Evolutionary conservation across 2,329 filamentous ascomycete genomes (phyloP).

Genomic region (Phyllosticta capitalensis): DNA sequence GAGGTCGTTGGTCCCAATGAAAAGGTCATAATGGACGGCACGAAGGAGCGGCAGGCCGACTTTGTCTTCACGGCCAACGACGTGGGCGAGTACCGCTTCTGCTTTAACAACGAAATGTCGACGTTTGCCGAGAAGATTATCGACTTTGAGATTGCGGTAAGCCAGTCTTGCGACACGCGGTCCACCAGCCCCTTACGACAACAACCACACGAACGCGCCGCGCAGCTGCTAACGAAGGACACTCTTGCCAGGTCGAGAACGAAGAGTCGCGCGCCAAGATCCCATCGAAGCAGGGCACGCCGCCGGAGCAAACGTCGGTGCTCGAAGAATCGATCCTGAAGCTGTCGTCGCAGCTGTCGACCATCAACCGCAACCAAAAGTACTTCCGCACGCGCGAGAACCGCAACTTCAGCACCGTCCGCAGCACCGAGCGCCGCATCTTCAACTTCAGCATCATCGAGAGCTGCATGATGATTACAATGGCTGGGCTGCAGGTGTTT

Average conservation of each 20-base stretch:
- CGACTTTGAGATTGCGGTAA: slow-evolving; percentile 91
- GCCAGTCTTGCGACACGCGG: slow-evolving; percentile 22
- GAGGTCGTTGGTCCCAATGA: slow-evolving; percentile 71
- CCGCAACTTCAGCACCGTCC: slow-evolving; percentile 95
- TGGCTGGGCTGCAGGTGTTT: slow-evolving; percentile 95
- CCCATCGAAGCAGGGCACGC: slow-evolving; percentile 79
- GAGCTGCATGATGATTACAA: slow-evolving; percentile 79
- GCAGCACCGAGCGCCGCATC: slow-evolving; percentile 89
- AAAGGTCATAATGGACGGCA: slow-evolving; percentile 72
- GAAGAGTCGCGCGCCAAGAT: slow-evolving; percentile 66
- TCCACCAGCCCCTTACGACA: background rate
- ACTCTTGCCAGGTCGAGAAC: slow-evolving; percentile 65
- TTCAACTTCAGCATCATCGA: slow-evolving; percentile 97
- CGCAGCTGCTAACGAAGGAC: background rate
- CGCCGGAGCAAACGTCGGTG: slow-evolving; percentile 76
- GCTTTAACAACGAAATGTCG: slow-evolving; percentile 98
- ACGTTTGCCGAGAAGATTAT: slow-evolving; percentile 96
- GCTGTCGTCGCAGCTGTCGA: slow-evolving; percentile 83
- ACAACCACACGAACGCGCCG: background rate
- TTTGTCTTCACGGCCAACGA: slow-evolving; percentile 94
- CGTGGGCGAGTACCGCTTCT: slow-evolving; percentile 86
- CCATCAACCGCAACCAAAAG: slow-evolving; percentile 93
- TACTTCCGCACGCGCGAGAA: slow-evolving; percentile 99
- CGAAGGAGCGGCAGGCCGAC: slow-evolving; percentile 90
- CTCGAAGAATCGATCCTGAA: slow-evolving; percentile 95